A percentile compares a stretch with the other conserved stretches of the same genome.
phyloP scores from a whole-genome alignment of 2,329 filamentous ascomycete genomes.

The Epichloe uncinata region DNA sequence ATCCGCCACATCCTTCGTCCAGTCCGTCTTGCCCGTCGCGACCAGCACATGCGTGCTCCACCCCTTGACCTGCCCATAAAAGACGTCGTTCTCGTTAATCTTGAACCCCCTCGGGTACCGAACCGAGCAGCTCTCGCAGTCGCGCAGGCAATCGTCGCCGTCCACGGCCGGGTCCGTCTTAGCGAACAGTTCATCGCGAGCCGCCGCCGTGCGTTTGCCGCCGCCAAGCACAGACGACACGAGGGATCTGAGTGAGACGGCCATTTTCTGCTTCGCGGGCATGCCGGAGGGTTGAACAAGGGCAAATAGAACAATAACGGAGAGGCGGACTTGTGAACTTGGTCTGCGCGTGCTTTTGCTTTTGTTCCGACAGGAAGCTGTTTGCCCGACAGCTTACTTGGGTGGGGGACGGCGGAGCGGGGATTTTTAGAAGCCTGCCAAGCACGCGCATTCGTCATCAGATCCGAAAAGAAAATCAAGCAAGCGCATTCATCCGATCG shows the following conservation, averaged over 20 bases:
- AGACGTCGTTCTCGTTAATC: constrained; percentile 61
- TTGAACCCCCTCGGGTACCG: constrained; percentile 59
- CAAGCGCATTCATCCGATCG: no score
- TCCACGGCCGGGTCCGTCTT: constrained; percentile 63
- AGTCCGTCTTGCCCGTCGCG: constrained; percentile 91
- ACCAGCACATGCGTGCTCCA: constrained; percentile 87
- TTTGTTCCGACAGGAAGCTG: no score
- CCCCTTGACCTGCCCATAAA: constrained; percentile 72
- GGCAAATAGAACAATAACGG: no score
- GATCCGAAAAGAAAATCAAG: no score
- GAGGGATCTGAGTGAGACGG: constrained; percentile 23
- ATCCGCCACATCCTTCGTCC: constrained; percentile 78
- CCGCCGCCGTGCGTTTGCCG: constrained; percentile 13
- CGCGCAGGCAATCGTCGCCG: constrained; percentile 77
- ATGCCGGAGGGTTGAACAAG: no score
- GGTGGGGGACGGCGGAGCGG: no score
- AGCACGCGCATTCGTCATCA: no score
- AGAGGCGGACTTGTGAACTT: no score
- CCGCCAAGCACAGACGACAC: constrained; percentile 17
- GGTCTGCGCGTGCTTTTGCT: no score
- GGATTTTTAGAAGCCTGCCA: no score
- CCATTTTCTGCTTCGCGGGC: constrained; percentile 28
- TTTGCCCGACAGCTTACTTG: no score
- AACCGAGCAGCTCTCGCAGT: constrained; percentile 71
- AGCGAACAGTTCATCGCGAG: constrained; percentile 48